Base-by-base conservation (phyloP, 805 yeast species). In the Wickerhamomyces ciferrii region DNA sequence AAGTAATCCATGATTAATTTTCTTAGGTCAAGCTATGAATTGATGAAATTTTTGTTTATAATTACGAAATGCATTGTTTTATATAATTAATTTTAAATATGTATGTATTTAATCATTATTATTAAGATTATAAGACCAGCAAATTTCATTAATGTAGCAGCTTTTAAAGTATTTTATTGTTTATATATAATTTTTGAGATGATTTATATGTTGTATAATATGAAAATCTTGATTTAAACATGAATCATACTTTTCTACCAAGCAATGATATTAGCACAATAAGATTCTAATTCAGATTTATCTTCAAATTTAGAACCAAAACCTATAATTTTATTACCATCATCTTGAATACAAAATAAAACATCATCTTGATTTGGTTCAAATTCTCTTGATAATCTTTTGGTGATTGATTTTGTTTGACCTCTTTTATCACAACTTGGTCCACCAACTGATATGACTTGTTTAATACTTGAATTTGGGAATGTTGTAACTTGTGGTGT, bases 351-450 rank as follows among this genome's bases (percentile, higher is more conserved):
- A 46, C 76, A 71, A 48, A 68, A 69, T 5, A 68, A 53, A 2
- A 63, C 54, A 18, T 57, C 56, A 40, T 62, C 64, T 4, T 57
- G 51, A 39, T 69, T 68, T 35, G 73, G 71, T 43, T 71, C 74
- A 48, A 62, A 69, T 27, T 59, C 65, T 53, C 72, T 63, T 6
- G 70, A 52, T 8, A 70, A 57, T 49, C 66, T 63, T 53, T 71
- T 70, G 10, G 68, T 58, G 24, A 71, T 60, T 1, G 70, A 60
- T 48, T 70, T 70, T 29, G 63, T 54, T 45, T 70, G 71, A 11
- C 74, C 76, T 53, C 76, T 65, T 42, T 65, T 67, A 46, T 71
- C 76, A 57, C 76, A 71, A 40, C 69, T 61, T 34, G 72, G 69
- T 1, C 76, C 75, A 39, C 76, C 76, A 19, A 59, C 55, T 8